These are phyloP conservation scores for Tuber brumale DNA, from an alignment of 495 filamentous ascomycete genomes.

Conservation along the genomic window DNA sequence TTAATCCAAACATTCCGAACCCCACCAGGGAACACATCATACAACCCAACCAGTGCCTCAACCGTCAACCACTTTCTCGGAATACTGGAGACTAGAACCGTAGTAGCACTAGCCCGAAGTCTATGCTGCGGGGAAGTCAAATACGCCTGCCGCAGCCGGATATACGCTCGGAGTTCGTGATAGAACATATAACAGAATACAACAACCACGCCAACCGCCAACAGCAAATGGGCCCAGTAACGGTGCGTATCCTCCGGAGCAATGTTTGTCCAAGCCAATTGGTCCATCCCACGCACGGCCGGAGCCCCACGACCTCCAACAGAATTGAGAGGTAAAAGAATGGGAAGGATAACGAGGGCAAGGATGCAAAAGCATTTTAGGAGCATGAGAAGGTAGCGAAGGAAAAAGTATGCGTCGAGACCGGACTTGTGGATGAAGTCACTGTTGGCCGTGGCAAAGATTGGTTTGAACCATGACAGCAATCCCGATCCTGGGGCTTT, in stretches of 20 bases:
- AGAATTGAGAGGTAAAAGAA: constrained; percentile 78
- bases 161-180: constrained; percentile 78
- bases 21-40: constrained; percentile 93
- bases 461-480: constrained; percentile 42
- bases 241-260: constrained; percentile 59
- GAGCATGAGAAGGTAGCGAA: constrained; percentile 88
- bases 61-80: constrained; percentile 80
- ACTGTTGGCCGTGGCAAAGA: constrained; percentile 58
- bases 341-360: constrained; percentile 69
- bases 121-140: constrained; percentile 94
- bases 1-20: constrained; percentile 97
- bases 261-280: constrained; percentile 89
- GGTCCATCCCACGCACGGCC: constrained; percentile 65
- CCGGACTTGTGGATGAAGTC: constrained; percentile 93
- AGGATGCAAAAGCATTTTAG: constrained; percentile 86
- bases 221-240: constrained; percentile 81
- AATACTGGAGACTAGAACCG: constrained; percentile 84
- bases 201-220: constrained; percentile 71
- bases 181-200: constrained; percentile 89
- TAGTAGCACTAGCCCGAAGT: constrained; percentile 89
- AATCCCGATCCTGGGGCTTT: constrained; percentile 33
- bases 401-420: constrained; percentile 95
- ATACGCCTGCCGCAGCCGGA: constrained; percentile 88
- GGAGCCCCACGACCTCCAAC: constrained; percentile 59
- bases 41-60: constrained; percentile 73